Evolutionary conservation across 768 basidiomycete species (phyloP).

Genomic region (Tricholoma hemisulphureum): DNA sequence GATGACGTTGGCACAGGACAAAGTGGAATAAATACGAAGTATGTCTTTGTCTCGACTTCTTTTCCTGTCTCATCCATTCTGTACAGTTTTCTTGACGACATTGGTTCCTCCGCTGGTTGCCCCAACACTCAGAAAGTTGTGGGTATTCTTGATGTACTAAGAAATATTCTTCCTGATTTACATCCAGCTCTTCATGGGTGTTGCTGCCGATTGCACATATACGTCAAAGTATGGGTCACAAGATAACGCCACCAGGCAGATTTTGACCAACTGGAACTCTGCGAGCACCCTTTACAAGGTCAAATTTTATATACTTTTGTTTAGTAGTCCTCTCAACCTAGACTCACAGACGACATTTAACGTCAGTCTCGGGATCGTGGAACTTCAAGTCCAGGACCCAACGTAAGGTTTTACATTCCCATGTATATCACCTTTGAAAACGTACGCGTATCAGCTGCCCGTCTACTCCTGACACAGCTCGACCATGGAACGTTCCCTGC

Average conservation of each 20-base stretch:
- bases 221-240: constrained; percentile 59
- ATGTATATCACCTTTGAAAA: neutral
- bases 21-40: constrained; percentile 56
- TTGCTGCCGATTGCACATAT: constrained; percentile 86
- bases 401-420: constrained; percentile 33
- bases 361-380: constrained; percentile 78
- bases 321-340: neutral
- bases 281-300: constrained; percentile 73
- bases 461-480: constrained; percentile 41
- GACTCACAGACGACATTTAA: constrained; percentile 67
- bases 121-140: constrained; percentile 70
- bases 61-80: constrained; percentile 1
- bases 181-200: constrained; percentile 70
- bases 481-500: constrained; percentile 81
- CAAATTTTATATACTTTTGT: neutral
- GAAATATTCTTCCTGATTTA: constrained; percentile 4
- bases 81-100: constrained; percentile 62
- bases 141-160: constrained; percentile 19
- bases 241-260: constrained; percentile 68
- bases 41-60: constrained; percentile 16
- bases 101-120: constrained; percentile 72
- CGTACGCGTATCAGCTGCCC: constrained; percentile 53
- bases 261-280: constrained; percentile 79
- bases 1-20: constrained; percentile 58
- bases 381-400: constrained; percentile 67